Evolutionary conservation across 805 yeast species (phyloP).

Genomic region (Suhomyces faveliae): DNA sequence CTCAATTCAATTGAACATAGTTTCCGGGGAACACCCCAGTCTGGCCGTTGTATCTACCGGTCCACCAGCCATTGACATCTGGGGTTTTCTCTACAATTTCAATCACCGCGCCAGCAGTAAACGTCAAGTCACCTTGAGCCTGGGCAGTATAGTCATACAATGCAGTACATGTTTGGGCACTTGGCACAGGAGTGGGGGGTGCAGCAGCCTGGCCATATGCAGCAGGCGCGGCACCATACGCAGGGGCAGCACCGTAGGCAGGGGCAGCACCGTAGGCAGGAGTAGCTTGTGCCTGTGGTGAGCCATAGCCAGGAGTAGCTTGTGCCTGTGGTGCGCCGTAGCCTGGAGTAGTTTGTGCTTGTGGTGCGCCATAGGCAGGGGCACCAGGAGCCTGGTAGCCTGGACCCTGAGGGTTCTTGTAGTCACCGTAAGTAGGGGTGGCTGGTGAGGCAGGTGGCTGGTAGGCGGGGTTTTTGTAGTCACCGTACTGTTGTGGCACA

Average conservation of each 20-base stretch:
- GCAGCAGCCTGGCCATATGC: constrained; percentile 28
- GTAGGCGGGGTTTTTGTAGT: constrained; percentile 17
- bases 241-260: constrained; percentile 21
- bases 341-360: constrained; percentile 13
- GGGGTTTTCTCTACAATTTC: constrained; percentile 78
- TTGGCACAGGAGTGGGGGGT: constrained; percentile 30
- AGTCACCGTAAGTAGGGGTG: constrained; percentile 7
- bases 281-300: constrained; percentile 11
- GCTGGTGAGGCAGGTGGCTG: constrained; percentile 7
- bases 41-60: constrained; percentile 79
- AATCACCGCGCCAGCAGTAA: constrained; percentile 85
- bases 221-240: constrained; percentile 11
- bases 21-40: constrained; percentile 96
- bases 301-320: constrained; percentile 6
- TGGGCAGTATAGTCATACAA: constrained; percentile 90
- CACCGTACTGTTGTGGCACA: constrained; percentile 23
- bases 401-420: background rate
- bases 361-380: constrained; percentile 14
- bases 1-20: constrained; percentile 70
- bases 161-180: constrained; percentile 74
- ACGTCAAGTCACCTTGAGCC: constrained; percentile 86
- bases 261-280: constrained; percentile 19
- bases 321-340: constrained; percentile 14
- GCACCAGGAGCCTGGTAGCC: constrained; percentile 1
- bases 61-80: constrained; percentile 97